Base-by-base conservation (phyloP, 1,284 basidiomycete species). In the Melanopsichium pennsylvanicum region DNA sequence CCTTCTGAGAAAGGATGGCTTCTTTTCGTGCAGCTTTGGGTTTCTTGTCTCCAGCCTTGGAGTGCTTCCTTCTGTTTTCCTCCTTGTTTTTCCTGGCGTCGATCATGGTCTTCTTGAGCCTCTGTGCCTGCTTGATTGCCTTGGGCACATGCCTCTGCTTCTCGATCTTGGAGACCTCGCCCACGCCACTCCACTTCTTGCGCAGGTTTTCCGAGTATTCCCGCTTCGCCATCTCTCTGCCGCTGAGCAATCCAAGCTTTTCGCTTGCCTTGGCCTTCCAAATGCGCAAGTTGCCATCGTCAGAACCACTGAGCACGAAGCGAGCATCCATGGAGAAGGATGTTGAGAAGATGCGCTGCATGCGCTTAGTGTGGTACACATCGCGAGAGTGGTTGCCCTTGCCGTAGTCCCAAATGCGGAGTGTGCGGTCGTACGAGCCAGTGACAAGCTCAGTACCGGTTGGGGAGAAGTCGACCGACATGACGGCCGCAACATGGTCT, bases 351-450 rank as follows among this genome's bases (percentile, higher is more conserved):
- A 76, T 92, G 90, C 93, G 87, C 82, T 98, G 95, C 96, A 99
- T 99, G 35, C 96, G 90, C 84, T 97, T 97, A 21, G 93, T 95
- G 83, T 98, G 95, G 81, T 98, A 99, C 5, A 94, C 89, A 80
- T 97, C 95, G 18, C 91, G 88, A 3, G 86, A 86, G 52, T 77
- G 76, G 27, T 88, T 88, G 3, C 93, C 94, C 39, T 87, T 86
- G 26, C 91, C 91, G 68, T 92, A 88, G 69, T 90, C 89, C 95
- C 95, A 99, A 80, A 98, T 87, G 44, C 95, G 85, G 32, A 97
- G 85, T 0, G 94, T 97, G 45, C 94, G 86, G 82, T 99, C 96
- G 88, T 95, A 98, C 1, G 92, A 91, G 21, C 95, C 96, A 57
- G 91, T 92, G 29, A 96, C 93, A 77, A 98, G 95, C 74, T 93